Evolutionary conservation across 768 basidiomycete genomes (phyloP), one percentile per base, ranked within the genome.

Genomic region (Amyloporia xantha): DNA sequence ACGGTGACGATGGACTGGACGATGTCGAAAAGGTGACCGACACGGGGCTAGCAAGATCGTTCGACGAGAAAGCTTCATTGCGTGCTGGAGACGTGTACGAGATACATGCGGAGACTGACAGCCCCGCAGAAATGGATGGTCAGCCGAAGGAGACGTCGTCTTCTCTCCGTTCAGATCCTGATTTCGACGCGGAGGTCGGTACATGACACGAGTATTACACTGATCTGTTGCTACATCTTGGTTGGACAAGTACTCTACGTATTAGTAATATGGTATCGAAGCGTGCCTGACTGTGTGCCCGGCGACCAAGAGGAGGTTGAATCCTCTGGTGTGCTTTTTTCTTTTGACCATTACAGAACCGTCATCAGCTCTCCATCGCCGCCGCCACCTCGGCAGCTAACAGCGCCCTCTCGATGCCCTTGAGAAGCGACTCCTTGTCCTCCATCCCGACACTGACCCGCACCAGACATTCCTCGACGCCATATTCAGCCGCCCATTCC

Each of bases 381-480:
- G 43, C 43, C 11, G 44, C 53, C 40, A 51, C 56, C 50, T 94
- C 87, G 2, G 92, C 91, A n/a, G 82, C 85, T 38, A 69, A 70
- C 50, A 96, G 54, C 26, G 93, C 91, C 10, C 51, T 60, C 44
- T 69, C 70, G 54, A 96, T 89, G 54, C 72, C 76, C 3, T 62
- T 62, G 39, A 84, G 62, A 42, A 97, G 65, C 33, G 59, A 62
- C 36, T 72, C 74, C 20, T 63, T 68, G 7, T 89, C 80, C 67
- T 98, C 95, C 75, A 92, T 72, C 6, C 95, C 95, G n/a, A 96
- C 82, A 54, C 86, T 92, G 26, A 98, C 78, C 50, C 95, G 74
- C 9, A 99, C 89, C 38, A 99, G 67, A 3, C 81, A 82, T 46
- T 71, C 70, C 59, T 95, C 90, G 11, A 99, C 90, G 17, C 90